Conservation (phyloP, 208 protist genomes). For the Leishmania major region DNA sequence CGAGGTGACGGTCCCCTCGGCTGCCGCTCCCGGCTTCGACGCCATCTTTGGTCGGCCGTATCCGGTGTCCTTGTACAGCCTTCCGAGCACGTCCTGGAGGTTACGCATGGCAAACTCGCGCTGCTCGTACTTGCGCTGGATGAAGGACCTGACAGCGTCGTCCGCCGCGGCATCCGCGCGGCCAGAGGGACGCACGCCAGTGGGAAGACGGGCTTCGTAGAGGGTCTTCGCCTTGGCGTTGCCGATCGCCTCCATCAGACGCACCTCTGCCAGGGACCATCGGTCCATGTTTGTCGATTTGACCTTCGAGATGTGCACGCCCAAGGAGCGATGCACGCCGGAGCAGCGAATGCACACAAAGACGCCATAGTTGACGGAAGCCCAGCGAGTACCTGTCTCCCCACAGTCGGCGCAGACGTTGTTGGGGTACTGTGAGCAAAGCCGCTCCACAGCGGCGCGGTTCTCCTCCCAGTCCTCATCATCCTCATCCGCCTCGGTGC, state of each 20-base stretch:
- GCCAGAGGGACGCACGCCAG: constrained; percentile 7
- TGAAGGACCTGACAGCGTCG: constrained; percentile 51
- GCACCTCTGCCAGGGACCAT: constrained; percentile 66
- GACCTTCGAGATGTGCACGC: constrained; percentile 93
- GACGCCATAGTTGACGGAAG: constrained; percentile 88
- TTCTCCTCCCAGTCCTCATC: constrained; percentile 77
- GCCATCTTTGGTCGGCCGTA: constrained; percentile 46
- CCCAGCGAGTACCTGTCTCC: constrained; percentile 84
- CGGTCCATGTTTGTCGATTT: constrained; percentile 94
- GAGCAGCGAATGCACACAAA: constrained; percentile 95
- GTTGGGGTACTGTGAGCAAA: constrained; percentile 66
- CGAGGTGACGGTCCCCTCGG: neutral
- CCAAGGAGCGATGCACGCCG: constrained; percentile 93
- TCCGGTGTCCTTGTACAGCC: constrained; percentile 63
- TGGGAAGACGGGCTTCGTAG: constrained; percentile 56
- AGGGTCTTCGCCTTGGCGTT: constrained; percentile 66
- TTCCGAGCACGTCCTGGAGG: constrained; percentile 36
- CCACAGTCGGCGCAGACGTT: constrained; percentile 88
- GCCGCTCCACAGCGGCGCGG: constrained; percentile 52
- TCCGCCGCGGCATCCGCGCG: constrained; percentile 31
- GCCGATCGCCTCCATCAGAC: constrained; percentile 73
- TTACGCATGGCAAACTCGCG: constrained; percentile 62
- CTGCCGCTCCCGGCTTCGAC: neutral
- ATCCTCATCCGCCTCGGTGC: constrained; percentile 10
- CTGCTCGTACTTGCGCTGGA: constrained; percentile 73